Base-by-base conservation (phyloP, 2,329 filamentous ascomycete genomes). In the Claviceps fusiformis region DNA sequence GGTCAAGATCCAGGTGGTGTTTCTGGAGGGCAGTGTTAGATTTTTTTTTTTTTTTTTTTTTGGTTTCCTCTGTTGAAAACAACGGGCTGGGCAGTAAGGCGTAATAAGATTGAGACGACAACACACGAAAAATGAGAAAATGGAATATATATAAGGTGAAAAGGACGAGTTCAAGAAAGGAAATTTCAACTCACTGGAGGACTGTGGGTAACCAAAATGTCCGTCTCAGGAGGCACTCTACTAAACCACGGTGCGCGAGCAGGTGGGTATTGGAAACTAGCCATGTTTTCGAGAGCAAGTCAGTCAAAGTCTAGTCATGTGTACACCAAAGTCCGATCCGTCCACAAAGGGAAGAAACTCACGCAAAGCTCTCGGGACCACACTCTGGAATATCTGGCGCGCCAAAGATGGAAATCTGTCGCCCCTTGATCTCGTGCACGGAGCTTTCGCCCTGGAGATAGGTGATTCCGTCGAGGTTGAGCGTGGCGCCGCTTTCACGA, bases 191-290 rank as follows among this genome's bases (percentile, higher is more conserved):
- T 59, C 70, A 79, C 77, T 1, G 89, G 88, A 33, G 90, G 90
- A 1, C 82, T 83, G 64, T 95, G 90, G 1, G 90, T 95, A 49
- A 95, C 71, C 15, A 95, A 75, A 53, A 95, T 80, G 62, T 95
- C 89, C 0, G 83, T 85, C 61, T 87, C 81, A 1, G 73, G 68
- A 0, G 89, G 89, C 5, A 95, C 74, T 24, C 80, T 85, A 59
- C 80, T 79, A 3, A 77, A 75, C 88, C 89, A 95, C 1, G 86
- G 85, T 62, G 89, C 81, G 24, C 75, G 69, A 1, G 75, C 73
- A 31, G 79, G 71, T 6, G 76, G 72, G 64, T 95, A 93, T 66
- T 92, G 87, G 63, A 93, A 95, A 63, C 69, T 84, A 53, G 50
- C 31, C 2, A 33, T 2, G 44, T 46, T 41, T 13, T 37, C 19